A percentile compares a stretch with the other conserved stretches of the same genome.
Evolutionary conservation across 345 rosid species (phyloP).

Genomic region (Citrus sp.): DNA sequence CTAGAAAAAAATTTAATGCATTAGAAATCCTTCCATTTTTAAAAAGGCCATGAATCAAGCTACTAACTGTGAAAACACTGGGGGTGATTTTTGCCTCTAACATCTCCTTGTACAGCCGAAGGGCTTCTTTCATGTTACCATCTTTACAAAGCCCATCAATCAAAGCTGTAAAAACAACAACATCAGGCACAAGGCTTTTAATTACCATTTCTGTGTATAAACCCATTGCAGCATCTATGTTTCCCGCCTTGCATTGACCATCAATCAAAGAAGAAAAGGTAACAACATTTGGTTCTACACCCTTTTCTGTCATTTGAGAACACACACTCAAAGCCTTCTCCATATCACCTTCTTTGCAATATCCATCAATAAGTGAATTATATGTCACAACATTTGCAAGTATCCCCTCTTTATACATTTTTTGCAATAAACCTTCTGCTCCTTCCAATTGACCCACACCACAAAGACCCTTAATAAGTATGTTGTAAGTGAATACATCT

Average conservation of each 20-base stretch:
- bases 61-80: constrained; percentile 55
- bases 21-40: constrained; percentile 48
- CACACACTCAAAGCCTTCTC: constrained; percentile 56
- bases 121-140: constrained; percentile 54
- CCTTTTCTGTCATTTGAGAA: constrained; percentile 52
- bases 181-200: constrained; percentile 55
- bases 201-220: constrained; percentile 61
- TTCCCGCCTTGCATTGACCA: constrained; percentile 54
- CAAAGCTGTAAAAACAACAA: constrained; percentile 55
- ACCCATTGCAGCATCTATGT: constrained; percentile 55
- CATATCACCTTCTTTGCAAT: constrained; percentile 44
- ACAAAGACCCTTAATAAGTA: constrained; percentile 52
- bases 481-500: constrained; percentile 59
- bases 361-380: constrained; percentile 59
- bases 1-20: constrained; percentile 42
- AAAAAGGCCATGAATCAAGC: constrained; percentile 59
- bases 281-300: constrained; percentile 47
- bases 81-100: constrained; percentile 45
- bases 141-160: constrained; percentile 62
- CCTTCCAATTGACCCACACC: constrained; percentile 35
- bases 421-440: constrained; percentile 37
- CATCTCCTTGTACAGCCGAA: constrained; percentile 48
- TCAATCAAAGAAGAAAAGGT: constrained; percentile 61
- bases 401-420: constrained; percentile 46
- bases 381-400: constrained; percentile 50